phyloP scores from a whole-genome alignment of 2,329 filamentous ascomycete species.

The Colletotrichum salicis region DNA sequence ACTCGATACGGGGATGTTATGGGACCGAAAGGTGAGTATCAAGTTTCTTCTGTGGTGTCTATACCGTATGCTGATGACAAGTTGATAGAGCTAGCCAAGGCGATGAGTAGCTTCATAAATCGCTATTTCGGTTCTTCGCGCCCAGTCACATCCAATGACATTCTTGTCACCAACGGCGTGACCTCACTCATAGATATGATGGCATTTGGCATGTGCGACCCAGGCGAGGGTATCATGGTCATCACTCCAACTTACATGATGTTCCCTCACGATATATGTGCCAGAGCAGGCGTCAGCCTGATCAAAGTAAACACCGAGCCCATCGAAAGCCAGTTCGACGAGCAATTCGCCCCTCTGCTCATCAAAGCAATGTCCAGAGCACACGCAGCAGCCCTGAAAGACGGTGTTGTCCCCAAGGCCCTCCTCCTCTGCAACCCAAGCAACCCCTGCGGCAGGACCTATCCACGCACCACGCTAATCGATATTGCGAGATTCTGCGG shows the following conservation, averaged over 20 bases:
- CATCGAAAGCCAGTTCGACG: constrained; percentile 11
- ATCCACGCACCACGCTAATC: neutral
- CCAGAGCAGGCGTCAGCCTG: neutral
- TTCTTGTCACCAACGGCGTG: constrained; percentile 9
- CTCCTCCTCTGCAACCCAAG: constrained; percentile 26
- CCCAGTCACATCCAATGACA: neutral
- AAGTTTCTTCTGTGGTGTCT: neutral
- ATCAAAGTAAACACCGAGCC: neutral
- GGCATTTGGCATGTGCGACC: constrained; percentile 16
- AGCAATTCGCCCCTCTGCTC: neutral
- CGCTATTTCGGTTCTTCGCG: neutral
- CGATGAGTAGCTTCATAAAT: constrained; percentile 8
- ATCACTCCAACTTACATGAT: constrained; percentile 23
- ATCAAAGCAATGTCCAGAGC: neutral
- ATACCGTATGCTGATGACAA: neutral
- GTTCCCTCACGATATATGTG: constrained; percentile 6
- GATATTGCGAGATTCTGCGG: constrained; percentile 10
- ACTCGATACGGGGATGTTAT: constrained; percentile 8
- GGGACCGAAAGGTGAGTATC: neutral
- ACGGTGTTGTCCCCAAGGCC: neutral
- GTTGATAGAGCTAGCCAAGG: neutral
- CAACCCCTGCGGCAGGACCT: constrained; percentile 11
- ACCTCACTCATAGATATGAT: constrained; percentile 20
- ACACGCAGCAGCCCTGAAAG: neutral
- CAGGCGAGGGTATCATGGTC: constrained; percentile 9